Base-by-base conservation (phyloP, 2,329 filamentous ascomycete genomes). In the Leptographium flavum region DNA sequence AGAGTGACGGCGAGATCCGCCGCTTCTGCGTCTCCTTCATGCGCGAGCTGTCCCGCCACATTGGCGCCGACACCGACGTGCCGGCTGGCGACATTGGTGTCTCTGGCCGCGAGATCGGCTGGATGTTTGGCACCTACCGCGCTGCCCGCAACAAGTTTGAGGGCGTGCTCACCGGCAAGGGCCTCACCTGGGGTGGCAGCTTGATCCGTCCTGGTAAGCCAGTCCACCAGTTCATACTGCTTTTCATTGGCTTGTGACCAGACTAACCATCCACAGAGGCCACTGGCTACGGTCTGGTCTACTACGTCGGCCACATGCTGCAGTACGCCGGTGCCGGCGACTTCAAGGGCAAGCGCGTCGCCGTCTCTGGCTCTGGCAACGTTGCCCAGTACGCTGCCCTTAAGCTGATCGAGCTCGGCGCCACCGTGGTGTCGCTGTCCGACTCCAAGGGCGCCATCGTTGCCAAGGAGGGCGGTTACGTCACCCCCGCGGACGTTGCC, bases 31-130 rank as follows among this genome's bases (percentile, higher is more conserved):
- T 83, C 54, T 70, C 87, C 49, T 98, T 96, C 74, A 96, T 96
- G 92, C 81, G 80, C 57, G 86, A 95, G 73, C 79, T 98, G 51
- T 83, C 76, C 72, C 87, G 86, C 70, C 88, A 96, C 76, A 96
- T 96, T 62, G 87, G 92, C 56, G 87, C 87, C 54, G 84, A 94
- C 66, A 94, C 87, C 39, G 92, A 96, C 62, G 87, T 98, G 23
- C 92, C 92, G 50, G 92, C 92, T 53, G 92, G 92, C 63, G 92
- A 98, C 60, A 96, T 96, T 61, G 92, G 92, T 65, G 90, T 95
- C 43, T 82, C 81, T 48, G 82, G 82, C 53, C 85, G 88, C 53
- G 92, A 96, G 71, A 83, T 98, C 58, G 92, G 90, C 54, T 96
- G 78, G 72, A 71, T 96, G 67, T 96, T 96, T 63, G 92, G 92